A percentile compares a stretch with the other conserved stretches of the same genome.
phyloP scores from a whole-genome alignment of 176 grass and related monocot species.

The Paspalum vaginatum region DNA sequence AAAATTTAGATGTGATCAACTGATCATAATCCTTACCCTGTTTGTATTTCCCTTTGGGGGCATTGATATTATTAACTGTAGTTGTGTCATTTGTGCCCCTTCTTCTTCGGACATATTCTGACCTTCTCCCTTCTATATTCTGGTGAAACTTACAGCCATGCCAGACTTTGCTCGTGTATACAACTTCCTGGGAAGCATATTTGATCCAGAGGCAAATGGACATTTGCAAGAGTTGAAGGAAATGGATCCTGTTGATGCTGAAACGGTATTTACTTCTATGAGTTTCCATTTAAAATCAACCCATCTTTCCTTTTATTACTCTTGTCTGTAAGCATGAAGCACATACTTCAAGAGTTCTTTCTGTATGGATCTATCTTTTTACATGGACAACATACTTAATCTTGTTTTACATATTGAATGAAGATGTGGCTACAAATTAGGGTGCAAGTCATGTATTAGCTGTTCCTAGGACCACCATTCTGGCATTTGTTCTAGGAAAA shows the following conservation, averaged over 20 bases:
- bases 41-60: neutral
- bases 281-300: conserved; percentile 16
- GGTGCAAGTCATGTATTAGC: neutral
- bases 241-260: conserved; percentile 90
- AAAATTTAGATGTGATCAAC: neutral
- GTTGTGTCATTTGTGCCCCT: neutral
- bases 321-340: conserved; percentile 7
- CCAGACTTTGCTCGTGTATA: conserved; percentile 84
- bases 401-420: conserved; percentile 13
- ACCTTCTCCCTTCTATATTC: neutral
- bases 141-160: conserved; percentile 52
- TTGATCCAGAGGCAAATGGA: conserved; percentile 76
- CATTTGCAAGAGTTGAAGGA: conserved; percentile 76
- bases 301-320: neutral
- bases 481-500: neutral
- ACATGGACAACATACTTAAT: neutral
- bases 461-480: neutral
- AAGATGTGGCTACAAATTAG: neutral
- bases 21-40: neutral
- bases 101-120: conserved; percentile 1
- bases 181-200: conserved; percentile 82
- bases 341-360: neutral
- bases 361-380: neutral
- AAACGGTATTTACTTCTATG: conserved; percentile 67
- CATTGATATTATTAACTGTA: neutral